Evolutionary conservation across 331 rosid species (phyloP).

Genomic region (Quercus phellos): DNA sequence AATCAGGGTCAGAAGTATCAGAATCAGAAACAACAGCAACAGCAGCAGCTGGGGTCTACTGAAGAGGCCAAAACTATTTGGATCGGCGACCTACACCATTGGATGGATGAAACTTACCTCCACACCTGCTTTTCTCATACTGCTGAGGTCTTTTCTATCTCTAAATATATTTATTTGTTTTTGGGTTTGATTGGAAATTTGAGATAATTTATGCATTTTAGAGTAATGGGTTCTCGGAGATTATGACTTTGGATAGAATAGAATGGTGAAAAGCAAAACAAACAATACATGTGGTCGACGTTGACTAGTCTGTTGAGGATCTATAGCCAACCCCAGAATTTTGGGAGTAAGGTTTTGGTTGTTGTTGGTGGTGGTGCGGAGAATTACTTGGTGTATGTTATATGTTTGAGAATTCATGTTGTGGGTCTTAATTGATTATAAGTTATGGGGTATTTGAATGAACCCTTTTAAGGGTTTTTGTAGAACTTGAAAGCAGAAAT

Average conservation of each 20-base stretch:
- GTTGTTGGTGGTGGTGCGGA: no score
- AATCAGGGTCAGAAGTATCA: slow-evolving; percentile 28
- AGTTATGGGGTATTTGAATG: not conserved
- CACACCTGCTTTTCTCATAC: slow-evolving; percentile 70
- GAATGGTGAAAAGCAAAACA: no score
- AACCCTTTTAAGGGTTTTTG: not conserved
- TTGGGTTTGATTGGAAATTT: no score
- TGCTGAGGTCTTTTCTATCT: slow-evolving; percentile 45
- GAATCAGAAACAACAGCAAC: slow-evolving; percentile 20
- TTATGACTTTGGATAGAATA: no score
- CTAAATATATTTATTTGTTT: not conserved
- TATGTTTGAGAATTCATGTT: no score
- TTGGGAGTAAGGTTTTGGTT: no score
- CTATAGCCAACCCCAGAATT: no score
- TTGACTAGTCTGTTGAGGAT: no score
- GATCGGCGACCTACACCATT: slow-evolving; percentile 89
- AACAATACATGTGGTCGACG: no score
- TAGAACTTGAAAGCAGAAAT: not conserved
- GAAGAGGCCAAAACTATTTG: slow-evolving; percentile 89
- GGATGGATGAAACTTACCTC: slow-evolving; percentile 87
- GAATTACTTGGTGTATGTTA: no score
- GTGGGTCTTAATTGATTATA: no score
- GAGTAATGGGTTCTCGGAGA: not conserved
- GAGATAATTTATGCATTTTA: no score
- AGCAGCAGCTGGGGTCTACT: slow-evolving; percentile 27